phyloP scores from a whole-genome alignment of 495 filamentous ascomycete species.

The Entonaema liquescens region DNA sequence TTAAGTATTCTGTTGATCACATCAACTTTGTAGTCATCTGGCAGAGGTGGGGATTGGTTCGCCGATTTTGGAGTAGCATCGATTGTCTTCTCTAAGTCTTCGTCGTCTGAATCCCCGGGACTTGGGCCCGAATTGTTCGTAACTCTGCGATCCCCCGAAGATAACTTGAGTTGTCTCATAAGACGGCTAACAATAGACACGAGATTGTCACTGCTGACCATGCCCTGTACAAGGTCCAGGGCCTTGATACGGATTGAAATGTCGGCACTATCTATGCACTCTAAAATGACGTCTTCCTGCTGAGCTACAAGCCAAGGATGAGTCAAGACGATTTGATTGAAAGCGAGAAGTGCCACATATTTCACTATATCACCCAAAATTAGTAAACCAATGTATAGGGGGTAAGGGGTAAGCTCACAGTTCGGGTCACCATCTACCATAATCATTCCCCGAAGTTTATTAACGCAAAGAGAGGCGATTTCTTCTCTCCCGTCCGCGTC shows the following conservation, averaged over 20 bases:
- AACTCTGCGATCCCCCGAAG: constrained; percentile 45
- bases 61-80: constrained; percentile 45
- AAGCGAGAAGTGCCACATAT: constrained; percentile 95
- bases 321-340: constrained; percentile 89
- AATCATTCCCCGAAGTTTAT: constrained; percentile 92
- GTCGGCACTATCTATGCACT: constrained; percentile 93
- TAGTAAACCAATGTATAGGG: constrained; percentile 1
- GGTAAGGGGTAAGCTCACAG: constrained; percentile 60
- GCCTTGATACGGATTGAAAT: constrained; percentile 96
- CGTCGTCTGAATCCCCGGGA: constrained; percentile 64
- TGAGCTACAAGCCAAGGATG: constrained; percentile 86
- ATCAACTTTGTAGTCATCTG: constrained; percentile 81
- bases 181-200: constrained; percentile 84
- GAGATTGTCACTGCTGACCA: constrained; percentile 87
- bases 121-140: constrained; percentile 42
- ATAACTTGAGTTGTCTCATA: constrained; percentile 78
- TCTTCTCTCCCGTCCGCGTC: constrained; percentile 84
- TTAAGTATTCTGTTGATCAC: constrained; percentile 82
- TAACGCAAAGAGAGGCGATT: constrained; percentile 91
- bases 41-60: constrained; percentile 62
- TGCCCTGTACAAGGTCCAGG: constrained; percentile 86
- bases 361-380: constrained; percentile 68
- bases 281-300: constrained; percentile 94
- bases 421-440: constrained; percentile 93
- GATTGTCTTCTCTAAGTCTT: constrained; percentile 58